Percentiles rank a stretch among this genome's conserved stretches.
phyloP scores from a whole-genome alignment of 495 filamentous ascomycete genomes.

The Xylaria cubensis region DNA sequence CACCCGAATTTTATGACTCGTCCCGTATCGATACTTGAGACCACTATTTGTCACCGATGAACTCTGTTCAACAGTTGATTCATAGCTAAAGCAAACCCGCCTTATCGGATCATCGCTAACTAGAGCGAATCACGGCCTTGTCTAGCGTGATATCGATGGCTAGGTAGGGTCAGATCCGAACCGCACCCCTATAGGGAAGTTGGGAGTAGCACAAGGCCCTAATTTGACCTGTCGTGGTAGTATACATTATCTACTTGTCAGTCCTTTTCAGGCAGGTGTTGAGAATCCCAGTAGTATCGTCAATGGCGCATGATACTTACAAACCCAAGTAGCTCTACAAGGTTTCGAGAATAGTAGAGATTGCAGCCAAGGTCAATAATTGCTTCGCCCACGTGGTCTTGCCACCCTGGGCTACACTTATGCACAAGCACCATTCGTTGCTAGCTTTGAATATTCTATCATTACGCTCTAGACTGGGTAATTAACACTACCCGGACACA shows the following conservation, averaged over 20 bases:
- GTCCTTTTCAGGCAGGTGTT: background rate
- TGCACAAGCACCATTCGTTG: background rate
- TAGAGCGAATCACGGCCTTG: background rate
- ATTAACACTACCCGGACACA: background rate
- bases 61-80: background rate
- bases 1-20: too few relatives aligned
- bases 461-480: background rate
- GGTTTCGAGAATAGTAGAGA: background rate
- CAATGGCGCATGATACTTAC: background rate
- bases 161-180: background rate
- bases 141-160: background rate
- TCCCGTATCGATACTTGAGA: background rate
- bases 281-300: background rate
- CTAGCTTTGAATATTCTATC: background rate
- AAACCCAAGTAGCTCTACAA: background rate
- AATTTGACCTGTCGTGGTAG: background rate
- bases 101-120: background rate
- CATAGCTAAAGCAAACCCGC: background rate
- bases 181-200: background rate
- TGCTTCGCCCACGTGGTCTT: slow-evolving; percentile 1
- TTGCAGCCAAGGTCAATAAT: background rate
- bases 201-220: background rate
- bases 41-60: background rate
- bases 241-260: background rate
- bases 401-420: background rate